Percentiles rank a stretch among this genome's conserved stretches.
Evolutionary conservation across 2,329 filamentous ascomycete species (phyloP).

Genomic region (Myotisia sp.): DNA sequence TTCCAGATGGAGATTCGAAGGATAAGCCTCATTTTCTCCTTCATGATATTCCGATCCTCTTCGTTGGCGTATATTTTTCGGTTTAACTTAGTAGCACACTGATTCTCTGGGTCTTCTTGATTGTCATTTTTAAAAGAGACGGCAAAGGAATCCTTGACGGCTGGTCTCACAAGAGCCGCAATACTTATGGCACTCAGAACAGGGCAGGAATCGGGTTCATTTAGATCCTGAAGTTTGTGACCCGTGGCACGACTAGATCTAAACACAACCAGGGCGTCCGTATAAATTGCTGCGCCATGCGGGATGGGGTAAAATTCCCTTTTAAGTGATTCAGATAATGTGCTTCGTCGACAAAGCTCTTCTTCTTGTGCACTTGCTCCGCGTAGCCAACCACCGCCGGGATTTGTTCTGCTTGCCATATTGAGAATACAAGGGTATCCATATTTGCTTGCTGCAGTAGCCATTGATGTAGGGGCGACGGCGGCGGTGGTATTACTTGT

Average conservation of each 20-base stretch:
- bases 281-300: slow-evolving; percentile 5
- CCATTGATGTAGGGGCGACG: not conserved
- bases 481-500: not conserved
- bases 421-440: slow-evolving; percentile 7
- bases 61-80: not conserved
- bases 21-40: slow-evolving; percentile 8
- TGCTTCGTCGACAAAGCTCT: slow-evolving; percentile 9
- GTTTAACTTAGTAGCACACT: not conserved
- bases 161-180: slow-evolving; percentile 6
- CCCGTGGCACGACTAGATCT: slow-evolving; percentile 3
- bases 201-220: slow-evolving; percentile 3
- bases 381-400: slow-evolving; percentile 5
- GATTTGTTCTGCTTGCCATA: slow-evolving; percentile 6
- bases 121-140: not conserved
- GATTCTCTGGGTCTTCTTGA: not conserved
- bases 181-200: slow-evolving; percentile 8
- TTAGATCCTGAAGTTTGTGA: slow-evolving; percentile 5
- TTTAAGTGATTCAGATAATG: slow-evolving; percentile 5
- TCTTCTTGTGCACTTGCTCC: slow-evolving; percentile 8
- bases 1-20: slow-evolving; percentile 8
- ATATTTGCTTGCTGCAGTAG: not conserved
- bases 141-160: not conserved
- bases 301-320: slow-evolving; percentile 7
- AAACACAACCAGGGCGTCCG: slow-evolving; percentile 8
- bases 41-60: slow-evolving; percentile 6